phyloP scores from a whole-genome alignment of 148 eudicot species.

The Camellia lanceoleosa region DNA sequence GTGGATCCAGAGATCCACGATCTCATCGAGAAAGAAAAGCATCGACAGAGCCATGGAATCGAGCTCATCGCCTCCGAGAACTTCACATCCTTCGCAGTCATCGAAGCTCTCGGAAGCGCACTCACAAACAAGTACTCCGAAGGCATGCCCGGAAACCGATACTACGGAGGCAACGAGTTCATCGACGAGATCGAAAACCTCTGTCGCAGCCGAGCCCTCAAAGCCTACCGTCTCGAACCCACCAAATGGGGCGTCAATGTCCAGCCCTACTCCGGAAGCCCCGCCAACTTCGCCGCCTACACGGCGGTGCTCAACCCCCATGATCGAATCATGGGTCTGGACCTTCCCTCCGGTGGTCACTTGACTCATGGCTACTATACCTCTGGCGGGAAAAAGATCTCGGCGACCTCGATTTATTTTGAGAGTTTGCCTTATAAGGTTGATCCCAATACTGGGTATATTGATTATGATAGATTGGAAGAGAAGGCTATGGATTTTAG shows the following conservation, averaged over 20 bases:
- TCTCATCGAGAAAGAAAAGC: conserved; percentile 70
- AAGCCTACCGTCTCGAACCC: conserved; percentile 52
- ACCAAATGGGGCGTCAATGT: conserved; percentile 84
- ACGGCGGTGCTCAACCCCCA: conserved; percentile 41
- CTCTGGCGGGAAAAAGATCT: conserved; percentile 7
- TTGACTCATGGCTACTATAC: conserved; percentile 89
- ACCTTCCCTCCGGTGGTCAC: conserved; percentile 85
- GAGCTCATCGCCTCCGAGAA: conserved; percentile 94
- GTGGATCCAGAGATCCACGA: conserved; percentile 36
- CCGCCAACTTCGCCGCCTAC: conserved; percentile 82
- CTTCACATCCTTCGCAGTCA: conserved; percentile 88
- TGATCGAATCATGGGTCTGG: conserved; percentile 58
- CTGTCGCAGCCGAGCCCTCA: no score
- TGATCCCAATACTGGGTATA: conserved; percentile 62
- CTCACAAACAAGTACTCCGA: conserved; percentile 90
- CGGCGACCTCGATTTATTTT: conserved; percentile 85
- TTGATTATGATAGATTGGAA: conserved; percentile 82
- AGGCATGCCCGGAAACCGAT: conserved; percentile 70
- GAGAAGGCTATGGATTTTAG: conserved; percentile 92
- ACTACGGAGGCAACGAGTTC: no score
- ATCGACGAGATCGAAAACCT: no score
- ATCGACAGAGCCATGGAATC: conserved; percentile 69
- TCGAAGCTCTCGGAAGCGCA: conserved; percentile 72
- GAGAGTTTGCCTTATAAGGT: conserved; percentile 96
- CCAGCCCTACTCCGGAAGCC: conserved; percentile 69